Base-by-base conservation (phyloP, 2,329 filamentous ascomycete species). In the Pyricularia sp. region DNA sequence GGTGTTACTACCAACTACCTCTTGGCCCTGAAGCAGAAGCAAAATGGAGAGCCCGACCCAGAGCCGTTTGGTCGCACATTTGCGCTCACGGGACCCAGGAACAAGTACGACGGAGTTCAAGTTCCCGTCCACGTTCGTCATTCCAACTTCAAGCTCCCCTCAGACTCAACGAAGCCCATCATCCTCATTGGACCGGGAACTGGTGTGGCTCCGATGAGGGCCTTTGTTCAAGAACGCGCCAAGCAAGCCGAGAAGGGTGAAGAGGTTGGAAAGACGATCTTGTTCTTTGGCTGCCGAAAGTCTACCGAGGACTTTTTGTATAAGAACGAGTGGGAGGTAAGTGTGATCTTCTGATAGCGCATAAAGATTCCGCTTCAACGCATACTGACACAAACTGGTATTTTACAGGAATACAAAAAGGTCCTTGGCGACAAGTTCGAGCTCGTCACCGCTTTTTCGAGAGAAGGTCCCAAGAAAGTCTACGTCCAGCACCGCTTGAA, bases 121-220 rank as follows among this genome's bases (percentile, higher is more conserved):
- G 90, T 98, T 28, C 95, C 95, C 3, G 92, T 99, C 17, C 95
- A 99, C 77, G 89, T 99, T 70, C 92, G 95, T 72, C 94, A 97
- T 82, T 98, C 95, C 72, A 99, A 98, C 84, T 99, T 99, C 88
- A 98, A 98, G 84, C 88, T 99, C 33, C 95, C 95, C 10, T 97
- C 95, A 20, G 94, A 99, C 75, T 93, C 95, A 4, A 88, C 91
- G 66, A 97, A 96, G 81, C 95, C 95, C 33, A 84, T 99, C 74
- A 97, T 99, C 79, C 94, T 97, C 89, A 88, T 98, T 74, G 95
- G 95, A 28, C 95, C 95, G 14, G 95, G 95, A 77, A 98, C 95
- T 68, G 95, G 95, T 83, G 93, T 97, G 69, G 95, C 95, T 30
- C 95, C 95, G 23, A 97, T 99, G 88, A 90, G 95, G 73, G 95